Percentiles rank a stretch among this genome's conserved stretches.
Conservation (phyloP, 2,329 filamentous ascomycete genomes). For the Paramyrothecium sp. region DNA sequence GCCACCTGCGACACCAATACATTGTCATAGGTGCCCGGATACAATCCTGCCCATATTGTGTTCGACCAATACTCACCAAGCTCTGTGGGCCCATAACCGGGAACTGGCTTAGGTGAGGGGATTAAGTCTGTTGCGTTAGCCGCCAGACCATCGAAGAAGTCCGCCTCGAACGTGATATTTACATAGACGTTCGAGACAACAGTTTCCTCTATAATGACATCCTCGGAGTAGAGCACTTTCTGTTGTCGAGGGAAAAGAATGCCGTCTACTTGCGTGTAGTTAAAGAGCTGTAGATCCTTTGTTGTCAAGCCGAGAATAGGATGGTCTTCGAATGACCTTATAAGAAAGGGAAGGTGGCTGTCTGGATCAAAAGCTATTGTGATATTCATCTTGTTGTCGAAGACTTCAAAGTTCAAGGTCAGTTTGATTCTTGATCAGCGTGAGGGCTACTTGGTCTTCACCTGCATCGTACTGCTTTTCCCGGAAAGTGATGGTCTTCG, state of each 20-base stretch:
- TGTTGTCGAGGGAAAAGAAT: slow-evolving; percentile 6
- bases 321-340: slow-evolving; percentile 8
- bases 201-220: slow-evolving; percentile 4
- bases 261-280: slow-evolving; percentile 7
- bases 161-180: not conserved
- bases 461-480: not conserved
- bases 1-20: not conserved
- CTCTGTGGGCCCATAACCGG: slow-evolving; percentile 5
- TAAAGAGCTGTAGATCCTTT: slow-evolving; percentile 8
- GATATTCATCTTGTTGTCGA: not conserved
- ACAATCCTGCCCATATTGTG: slow-evolving; percentile 9
- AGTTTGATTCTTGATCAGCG: too few relatives aligned
- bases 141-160: not conserved
- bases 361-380: not conserved
- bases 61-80: slow-evolving; percentile 9
- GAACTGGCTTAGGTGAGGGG: not conserved
- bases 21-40: slow-evolving; percentile 6
- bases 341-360: slow-evolving; percentile 3
- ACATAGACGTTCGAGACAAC: not conserved
- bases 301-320: slow-evolving; percentile 9
- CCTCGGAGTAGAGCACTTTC: slow-evolving; percentile 5
- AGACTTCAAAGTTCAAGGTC: not conserved
- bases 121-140: not conserved
- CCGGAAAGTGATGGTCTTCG: not conserved
- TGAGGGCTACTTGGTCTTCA: not conserved